phyloP scores from a whole-genome alignment of 108 stramenopile species.

The Cafeteria roenbergensis region DNA sequence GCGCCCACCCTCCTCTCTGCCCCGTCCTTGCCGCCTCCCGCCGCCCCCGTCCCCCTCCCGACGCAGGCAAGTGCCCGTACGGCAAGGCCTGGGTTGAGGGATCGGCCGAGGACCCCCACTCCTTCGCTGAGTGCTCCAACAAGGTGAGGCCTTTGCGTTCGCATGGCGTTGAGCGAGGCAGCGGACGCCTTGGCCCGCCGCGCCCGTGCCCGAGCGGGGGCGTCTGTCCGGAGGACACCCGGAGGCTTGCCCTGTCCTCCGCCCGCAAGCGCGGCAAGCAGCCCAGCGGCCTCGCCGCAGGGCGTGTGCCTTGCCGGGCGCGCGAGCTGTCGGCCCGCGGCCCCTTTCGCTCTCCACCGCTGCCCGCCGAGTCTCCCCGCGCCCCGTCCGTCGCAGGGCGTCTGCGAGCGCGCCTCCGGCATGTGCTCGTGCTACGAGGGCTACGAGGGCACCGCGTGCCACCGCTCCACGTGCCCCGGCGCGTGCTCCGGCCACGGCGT shows the following conservation, averaged over 20 bases:
- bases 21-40: too few species aligned
- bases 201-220: too few species aligned
- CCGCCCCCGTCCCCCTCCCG: not conserved
- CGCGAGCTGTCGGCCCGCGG: too few species aligned
- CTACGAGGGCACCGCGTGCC: conserved; percentile 64
- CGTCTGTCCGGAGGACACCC: too few species aligned
- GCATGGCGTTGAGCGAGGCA: not conserved
- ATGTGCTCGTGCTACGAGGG: conserved; percentile 62
- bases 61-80: not conserved
- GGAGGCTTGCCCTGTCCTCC: too few species aligned
- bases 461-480: conserved; percentile 59
- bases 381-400: conserved; percentile 33
- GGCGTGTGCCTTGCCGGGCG: too few species aligned
- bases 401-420: conserved; percentile 56
- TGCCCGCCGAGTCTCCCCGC: not conserved
- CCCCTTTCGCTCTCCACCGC: too few species aligned
- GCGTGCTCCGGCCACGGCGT: conserved; percentile 39
- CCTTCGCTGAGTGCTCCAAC: not conserved
- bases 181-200: not conserved
- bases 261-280: too few species aligned
- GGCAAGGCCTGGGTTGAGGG: not conserved
- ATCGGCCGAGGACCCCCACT: not conserved
- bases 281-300: too few species aligned
- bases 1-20: too few species aligned
- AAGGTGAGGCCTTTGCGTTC: not conserved